These are phyloP conservation scores for Tolypocladium album DNA, from an alignment of 2,329 filamentous ascomycete species.

Conservation along the genomic window DNA sequence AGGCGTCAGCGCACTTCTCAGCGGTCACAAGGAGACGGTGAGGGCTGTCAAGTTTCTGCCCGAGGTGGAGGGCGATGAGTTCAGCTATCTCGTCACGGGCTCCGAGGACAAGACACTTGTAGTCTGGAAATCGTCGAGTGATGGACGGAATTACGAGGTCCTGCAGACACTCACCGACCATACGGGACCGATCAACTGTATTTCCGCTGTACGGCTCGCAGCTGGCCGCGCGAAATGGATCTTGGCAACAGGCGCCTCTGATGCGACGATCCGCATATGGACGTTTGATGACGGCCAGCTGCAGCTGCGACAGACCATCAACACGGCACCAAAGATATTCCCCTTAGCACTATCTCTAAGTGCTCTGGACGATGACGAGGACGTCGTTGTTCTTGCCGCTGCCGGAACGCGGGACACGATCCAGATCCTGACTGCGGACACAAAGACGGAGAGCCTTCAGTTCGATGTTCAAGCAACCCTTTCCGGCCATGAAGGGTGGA, in stretches of 20 bases:
- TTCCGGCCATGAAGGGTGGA: slow-evolving; percentile 88
- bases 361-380: slow-evolving; percentile 38
- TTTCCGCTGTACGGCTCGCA: slow-evolving; percentile 31
- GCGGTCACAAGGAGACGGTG: slow-evolving; percentile 68
- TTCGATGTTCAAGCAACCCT: slow-evolving; percentile 71
- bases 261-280: slow-evolving; percentile 67
- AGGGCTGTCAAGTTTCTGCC: slow-evolving; percentile 76
- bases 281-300: slow-evolving; percentile 38
- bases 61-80: slow-evolving; percentile 27
- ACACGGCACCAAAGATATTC: slow-evolving; percentile 68
- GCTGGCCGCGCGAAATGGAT: slow-evolving; percentile 23
- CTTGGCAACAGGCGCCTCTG: slow-evolving; percentile 73
- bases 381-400: slow-evolving; percentile 62
- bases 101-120: slow-evolving; percentile 70
- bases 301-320: slow-evolving; percentile 57
- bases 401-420: slow-evolving; percentile 76
- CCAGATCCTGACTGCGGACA: slow-evolving; percentile 61
- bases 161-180: slow-evolving; percentile 52
- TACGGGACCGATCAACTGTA: slow-evolving; percentile 63
- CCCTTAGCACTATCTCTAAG: slow-evolving; percentile 67
- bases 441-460: slow-evolving; percentile 23
- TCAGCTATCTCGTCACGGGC: slow-evolving; percentile 61
- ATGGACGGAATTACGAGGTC: slow-evolving; percentile 21
- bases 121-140: slow-evolving; percentile 47
- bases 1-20: slow-evolving; percentile 58